Evolutionary conservation across 441 rosid genomes (phyloP), one percentile per base, ranked within the genome.

Genomic region (Euphorbia corollata): DNA sequence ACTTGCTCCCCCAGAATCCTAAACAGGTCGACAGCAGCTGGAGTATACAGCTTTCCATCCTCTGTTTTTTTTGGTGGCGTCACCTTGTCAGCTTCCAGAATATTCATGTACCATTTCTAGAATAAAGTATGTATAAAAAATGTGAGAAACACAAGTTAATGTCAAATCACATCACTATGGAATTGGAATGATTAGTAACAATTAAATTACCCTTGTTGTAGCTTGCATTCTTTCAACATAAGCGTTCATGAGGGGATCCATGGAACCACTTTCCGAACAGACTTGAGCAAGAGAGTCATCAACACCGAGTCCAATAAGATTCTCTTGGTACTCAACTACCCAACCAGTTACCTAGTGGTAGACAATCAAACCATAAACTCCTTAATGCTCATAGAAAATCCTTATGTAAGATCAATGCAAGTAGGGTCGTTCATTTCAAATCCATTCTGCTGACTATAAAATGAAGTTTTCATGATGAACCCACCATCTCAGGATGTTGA

Each of bases 181-280:
- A 71, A 6, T 22, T 36, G 59, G 30, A 71, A 6, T 22, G 61
- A 59, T 12, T 24, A 47, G 64, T 36, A 23, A 56, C 36, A n/a
- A 36, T 63, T 34, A 58, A 22, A n/a, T 83, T 80, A 95, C 99
- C 96, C 78, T 89, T 36, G 95, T 95, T 61, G 99, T 95, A 66
- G 96, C 98, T 85, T 88, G 98, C 97, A 92, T 95, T 83, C 99
- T 81, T 84, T 95, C 97, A 64, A 95, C 91, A 80, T 95, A 95
- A 45, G 98, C 82, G 75, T 92, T 88, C 99, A 95, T 95, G 68
- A 95, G 84, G 77, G 99, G 99, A 82, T 95, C 99, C 97, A 88
- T 87, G 68, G 99, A 85, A 73, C 99, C 99, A 82, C 98, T 92
- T 79, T 95, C 99, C 1, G 99, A 95, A 81, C 98, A 92, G 75